phyloP scores from a whole-genome alignment of 805 yeast species.

The Ogataea minuta region DNA sequence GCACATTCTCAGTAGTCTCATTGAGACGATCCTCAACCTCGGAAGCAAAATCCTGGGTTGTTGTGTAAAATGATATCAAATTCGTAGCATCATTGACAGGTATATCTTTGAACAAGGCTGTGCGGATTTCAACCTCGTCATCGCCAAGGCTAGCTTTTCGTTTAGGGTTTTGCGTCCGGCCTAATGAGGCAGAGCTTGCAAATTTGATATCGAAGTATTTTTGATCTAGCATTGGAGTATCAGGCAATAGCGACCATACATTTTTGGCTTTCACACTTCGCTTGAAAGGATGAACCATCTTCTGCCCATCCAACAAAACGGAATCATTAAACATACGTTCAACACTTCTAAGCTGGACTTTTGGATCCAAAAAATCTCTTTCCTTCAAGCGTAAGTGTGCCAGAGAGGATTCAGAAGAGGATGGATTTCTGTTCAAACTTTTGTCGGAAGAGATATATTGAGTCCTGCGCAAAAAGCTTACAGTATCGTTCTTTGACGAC shows the following conservation, averaged over 20 bases:
- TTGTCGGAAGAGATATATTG: constrained; percentile 80
- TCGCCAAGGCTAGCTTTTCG: constrained; percentile 21
- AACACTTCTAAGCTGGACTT: constrained; percentile 61
- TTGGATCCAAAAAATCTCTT: constrained; percentile 50
- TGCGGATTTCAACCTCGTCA: constrained; percentile 39
- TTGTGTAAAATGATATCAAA: constrained; percentile 71
- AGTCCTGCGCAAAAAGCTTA: constrained; percentile 82
- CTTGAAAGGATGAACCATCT: constrained; percentile 75
- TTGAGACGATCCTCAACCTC: constrained; percentile 42
- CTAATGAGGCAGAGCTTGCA: constrained; percentile 52
- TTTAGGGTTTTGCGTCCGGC: constrained; percentile 30
- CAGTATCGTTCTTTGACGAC: constrained; percentile 35
- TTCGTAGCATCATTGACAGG: constrained; percentile 61
- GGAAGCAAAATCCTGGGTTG: constrained; percentile 43
- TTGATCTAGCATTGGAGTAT: constrained; percentile 86
- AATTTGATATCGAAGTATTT: constrained; percentile 64
- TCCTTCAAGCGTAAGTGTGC: constrained; percentile 19
- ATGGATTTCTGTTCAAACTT: constrained; percentile 14
- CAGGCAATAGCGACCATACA: constrained; percentile 84
- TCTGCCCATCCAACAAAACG: constrained; percentile 35
- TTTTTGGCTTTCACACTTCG: constrained; percentile 69
- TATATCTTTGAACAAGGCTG: constrained; percentile 73
- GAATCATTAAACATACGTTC: constrained; percentile 71
- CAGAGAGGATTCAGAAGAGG: background rate
- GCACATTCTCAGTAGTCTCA: constrained; percentile 48